These are phyloP conservation scores for Myxozyma mucilagina DNA, from an alignment of 805 yeast genomes.

Conservation along the genomic window DNA sequence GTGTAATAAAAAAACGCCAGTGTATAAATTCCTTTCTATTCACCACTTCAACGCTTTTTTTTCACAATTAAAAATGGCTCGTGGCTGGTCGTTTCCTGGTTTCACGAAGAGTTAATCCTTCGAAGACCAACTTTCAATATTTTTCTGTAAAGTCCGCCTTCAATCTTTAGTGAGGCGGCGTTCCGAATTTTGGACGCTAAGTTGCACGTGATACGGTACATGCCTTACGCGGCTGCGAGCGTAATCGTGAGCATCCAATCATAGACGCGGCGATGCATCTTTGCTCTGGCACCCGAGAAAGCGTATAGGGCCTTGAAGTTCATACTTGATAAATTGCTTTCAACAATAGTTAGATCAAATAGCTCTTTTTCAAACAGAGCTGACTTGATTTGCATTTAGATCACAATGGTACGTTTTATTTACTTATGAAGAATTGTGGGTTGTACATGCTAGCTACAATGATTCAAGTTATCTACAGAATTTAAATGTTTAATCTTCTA, in stretches of 20 bases:
- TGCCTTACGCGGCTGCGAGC: background rate
- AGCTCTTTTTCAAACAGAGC: background rate
- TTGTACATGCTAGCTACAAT: background rate
- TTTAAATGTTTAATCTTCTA: background rate
- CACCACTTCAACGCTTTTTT: background rate
- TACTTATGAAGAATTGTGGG: background rate
- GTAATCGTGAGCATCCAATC: constrained; percentile 12
- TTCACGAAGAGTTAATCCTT: background rate
- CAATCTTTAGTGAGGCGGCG: constrained; percentile 2
- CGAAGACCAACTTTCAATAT: background rate
- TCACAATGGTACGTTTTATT: background rate
- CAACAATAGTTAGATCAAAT: background rate
- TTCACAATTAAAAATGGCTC: background rate
- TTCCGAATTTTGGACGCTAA: background rate
- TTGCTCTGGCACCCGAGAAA: constrained; percentile 2
- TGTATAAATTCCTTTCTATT: background rate
- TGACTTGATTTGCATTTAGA: background rate
- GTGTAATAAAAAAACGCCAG: background rate
- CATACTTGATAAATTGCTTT: background rate
- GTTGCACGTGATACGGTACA: constrained; percentile 2
- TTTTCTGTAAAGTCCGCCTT: background rate
- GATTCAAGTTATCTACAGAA: background rate
- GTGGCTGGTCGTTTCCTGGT: background rate
- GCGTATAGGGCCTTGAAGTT: constrained; percentile 1
- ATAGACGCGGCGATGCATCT: constrained; percentile 4